A percentile compares a stretch with the other conserved stretches of the same genome.
Conservation (phyloP, 768 basidiomycete species). For the Dictyophora rubrovolvata region DNA sequence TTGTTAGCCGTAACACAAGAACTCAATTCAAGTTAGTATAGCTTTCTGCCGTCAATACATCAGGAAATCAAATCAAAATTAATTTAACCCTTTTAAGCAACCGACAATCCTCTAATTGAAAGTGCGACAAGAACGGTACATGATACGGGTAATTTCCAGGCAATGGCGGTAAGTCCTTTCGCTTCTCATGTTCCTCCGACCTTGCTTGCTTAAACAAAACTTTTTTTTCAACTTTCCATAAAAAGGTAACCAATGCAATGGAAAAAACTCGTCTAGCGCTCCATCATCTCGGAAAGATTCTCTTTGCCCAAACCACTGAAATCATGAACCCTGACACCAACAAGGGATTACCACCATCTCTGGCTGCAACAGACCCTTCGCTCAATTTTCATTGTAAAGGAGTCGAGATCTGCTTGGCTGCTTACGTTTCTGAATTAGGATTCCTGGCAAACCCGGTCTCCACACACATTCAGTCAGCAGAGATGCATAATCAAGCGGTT, state of each 20-base stretch:
- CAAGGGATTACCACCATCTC: constrained; percentile 17
- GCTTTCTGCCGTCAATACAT: constrained; percentile 7
- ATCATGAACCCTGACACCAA: constrained; percentile 20
- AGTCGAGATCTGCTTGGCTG: constrained; percentile 18
- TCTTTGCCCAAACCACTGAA: constrained; percentile 19
- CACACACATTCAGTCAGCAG: constrained; percentile 18
- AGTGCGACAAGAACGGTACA: constrained; percentile 9
- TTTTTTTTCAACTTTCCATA: neutral
- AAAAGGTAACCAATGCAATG: constrained; percentile 13
- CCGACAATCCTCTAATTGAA: constrained; percentile 24
- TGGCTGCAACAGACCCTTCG: constrained; percentile 6
- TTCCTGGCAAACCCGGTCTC: constrained; percentile 20
- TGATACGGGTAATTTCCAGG: constrained; percentile 19
- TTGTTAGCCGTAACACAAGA: constrained; percentile 17
- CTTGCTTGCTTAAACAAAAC: neutral
- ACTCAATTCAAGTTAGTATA: constrained; percentile 21
- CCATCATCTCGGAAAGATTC: constrained; percentile 16
- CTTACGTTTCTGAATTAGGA: constrained; percentile 16
- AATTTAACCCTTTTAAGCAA: constrained; percentile 20
- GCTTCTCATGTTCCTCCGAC: neutral
- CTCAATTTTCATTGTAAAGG: constrained; percentile 20
- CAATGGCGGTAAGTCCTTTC: constrained; percentile 7
- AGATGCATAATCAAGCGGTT: constrained; percentile 22
- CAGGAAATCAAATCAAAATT: constrained; percentile 14
- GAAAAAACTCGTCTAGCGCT: constrained; percentile 17